Evolutionary conservation across 2,329 filamentous ascomycete species (phyloP), one percentile per base, ranked within the genome.

Genomic region (Neonectria punicea): DNA sequence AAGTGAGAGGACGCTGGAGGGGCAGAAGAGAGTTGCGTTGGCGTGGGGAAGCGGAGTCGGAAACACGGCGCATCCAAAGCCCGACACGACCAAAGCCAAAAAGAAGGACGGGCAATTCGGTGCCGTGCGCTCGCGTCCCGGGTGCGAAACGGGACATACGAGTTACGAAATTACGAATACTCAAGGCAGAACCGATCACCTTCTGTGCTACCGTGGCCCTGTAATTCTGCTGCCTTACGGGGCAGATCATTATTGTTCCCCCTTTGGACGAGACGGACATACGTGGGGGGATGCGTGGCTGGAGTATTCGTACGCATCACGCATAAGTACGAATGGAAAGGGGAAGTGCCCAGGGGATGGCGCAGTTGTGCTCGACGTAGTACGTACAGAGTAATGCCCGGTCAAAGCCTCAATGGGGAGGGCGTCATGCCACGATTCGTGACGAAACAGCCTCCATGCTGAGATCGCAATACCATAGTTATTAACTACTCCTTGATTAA

Each of bases 211-310:
- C 39, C 18, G 39, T 32, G 49, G 22, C 20, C 44, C 51, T 53
- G 43, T 49, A 53, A 63, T 63, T 46, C 56, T 63, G 61, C 39
- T 63, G 61, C 61, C 61, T 63, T 63, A 32, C 20, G 16, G 11
- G 56, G 25, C 36, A 25, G 13, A 28, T 30, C 50, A 54, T 36
- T 54, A 28, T 11, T 47, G 9, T 13, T 36, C 41, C 58, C 16
- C 16, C 36, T 54, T 34, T 32, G n/a, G 43, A 36, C 53, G 50
- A 53, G 53, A 58, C 60, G 14, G 53, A 58, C 60, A 20, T 51
- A 51, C 49, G 49, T 51, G 30, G 49, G 30, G 49, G 53, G 49
- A 55, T 50, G 18, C 59, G 25, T 10, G 16, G 47, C 53, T 36
- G 22, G n/a, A 30, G 20, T 47, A 30, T 30, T 30, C 30, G 30